Base-by-base conservation (phyloP, 495 filamentous ascomycete genomes). In the Durotheca rogersii region DNA sequence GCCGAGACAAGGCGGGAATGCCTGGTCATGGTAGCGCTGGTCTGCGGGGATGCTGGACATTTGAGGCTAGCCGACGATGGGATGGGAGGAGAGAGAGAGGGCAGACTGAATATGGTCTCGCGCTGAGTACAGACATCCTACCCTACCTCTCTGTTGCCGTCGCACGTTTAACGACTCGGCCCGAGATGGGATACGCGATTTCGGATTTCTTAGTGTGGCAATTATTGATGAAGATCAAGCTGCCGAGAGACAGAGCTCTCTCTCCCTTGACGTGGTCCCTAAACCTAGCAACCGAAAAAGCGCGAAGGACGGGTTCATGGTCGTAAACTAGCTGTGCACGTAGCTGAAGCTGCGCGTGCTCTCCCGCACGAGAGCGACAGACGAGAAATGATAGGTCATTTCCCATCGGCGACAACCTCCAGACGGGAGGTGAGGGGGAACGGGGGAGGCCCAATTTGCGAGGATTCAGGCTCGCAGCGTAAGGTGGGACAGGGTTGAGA, bases 311-410 rank as follows among this genome's bases (percentile, higher is more conserved):
- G 11, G 50, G 23, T 41, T 39, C 4, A 27, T 27, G 9, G 4
- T 4, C 23, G 23, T 27, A 27, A 4, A 27, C n/a, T 27, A 27
- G 9, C 9, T 27, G 20, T 39, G 16, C 34, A 15, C 29, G 30
- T 29, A 34, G 4, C 38, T 34, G 23, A 40, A 30, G 27, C 23
- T 27, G 23, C 12, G 19, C 41, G 35, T 15, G 39, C 12, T 16
- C 37, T 36, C 34, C 20, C 54, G 44, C 35, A 51, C 47, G 39
- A 39, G 27, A 45, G 34, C 48, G 53, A 41, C 35, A 43, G 42
- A 58, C 36, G 50, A 19, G 42, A 50, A 38, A 14, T 53, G 56
- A 59, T 27, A 41, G 12, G 23, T 59, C 56, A 54, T 38, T 46
- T 42, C 20, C 23, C 23, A 41, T 50, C 45, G 50, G 56, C 43